phyloP scores from a whole-genome alignment of 768 basidiomycete species.

The Suillus hirtellus region DNA sequence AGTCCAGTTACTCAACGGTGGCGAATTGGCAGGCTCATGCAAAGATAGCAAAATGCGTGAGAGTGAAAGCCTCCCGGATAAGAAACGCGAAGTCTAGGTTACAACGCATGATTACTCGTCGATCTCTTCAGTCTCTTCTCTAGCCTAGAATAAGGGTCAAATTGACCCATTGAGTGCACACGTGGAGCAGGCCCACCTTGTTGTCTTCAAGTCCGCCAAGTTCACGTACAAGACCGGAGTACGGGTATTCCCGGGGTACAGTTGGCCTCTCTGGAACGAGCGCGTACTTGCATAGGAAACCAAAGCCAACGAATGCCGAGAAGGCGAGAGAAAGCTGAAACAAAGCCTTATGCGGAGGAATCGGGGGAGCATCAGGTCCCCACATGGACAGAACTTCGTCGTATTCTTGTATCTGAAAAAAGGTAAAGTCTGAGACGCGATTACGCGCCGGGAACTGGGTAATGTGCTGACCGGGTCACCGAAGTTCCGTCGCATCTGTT shows the following conservation, averaged over 20 bases:
- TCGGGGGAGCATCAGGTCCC: conserved; percentile 75
- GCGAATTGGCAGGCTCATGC: neutral
- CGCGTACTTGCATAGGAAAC: conserved; percentile 54
- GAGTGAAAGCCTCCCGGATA: neutral
- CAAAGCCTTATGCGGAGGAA: conserved; percentile 59
- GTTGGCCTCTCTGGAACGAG: conserved; percentile 63
- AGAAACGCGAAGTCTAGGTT: conserved; percentile 14
- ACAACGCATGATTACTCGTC: conserved; percentile 30
- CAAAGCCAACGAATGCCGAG: conserved; percentile 64
- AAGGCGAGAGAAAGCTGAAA: conserved; percentile 65
- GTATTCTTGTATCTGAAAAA: conserved; percentile 67
- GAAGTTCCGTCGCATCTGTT: conserved; percentile 75
- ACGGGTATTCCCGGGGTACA: conserved; percentile 76
- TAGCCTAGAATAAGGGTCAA: conserved; percentile 33
- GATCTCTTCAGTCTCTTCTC: conserved; percentile 32
- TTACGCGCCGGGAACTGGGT: conserved; percentile 14
- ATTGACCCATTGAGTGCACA: neutral
- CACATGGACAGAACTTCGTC: conserved; percentile 86
- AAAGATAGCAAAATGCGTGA: conserved; percentile 1
- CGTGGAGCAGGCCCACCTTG: conserved; percentile 50
- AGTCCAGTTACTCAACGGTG: neutral
- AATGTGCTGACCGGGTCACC: conserved; percentile 64
- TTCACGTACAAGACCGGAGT: conserved; percentile 69
- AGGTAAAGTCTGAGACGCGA: conserved; percentile 19
- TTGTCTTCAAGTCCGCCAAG: conserved; percentile 79